Evolutionary conservation across 2,329 filamentous ascomycete species (phyloP), one percentile per base, ranked within the genome.

Genomic region (Shiraia bambusicola): DNA sequence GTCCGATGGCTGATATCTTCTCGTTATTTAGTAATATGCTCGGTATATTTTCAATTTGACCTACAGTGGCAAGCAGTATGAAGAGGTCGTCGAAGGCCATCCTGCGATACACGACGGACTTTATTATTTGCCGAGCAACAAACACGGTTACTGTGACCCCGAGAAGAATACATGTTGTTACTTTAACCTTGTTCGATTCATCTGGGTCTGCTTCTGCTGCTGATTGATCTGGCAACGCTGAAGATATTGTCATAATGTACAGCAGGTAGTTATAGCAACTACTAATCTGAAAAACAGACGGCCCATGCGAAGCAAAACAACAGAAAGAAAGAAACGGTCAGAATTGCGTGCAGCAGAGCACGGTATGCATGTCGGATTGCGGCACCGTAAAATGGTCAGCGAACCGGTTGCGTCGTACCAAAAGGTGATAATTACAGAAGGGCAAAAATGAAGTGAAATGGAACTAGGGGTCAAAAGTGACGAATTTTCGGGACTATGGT

Each of bases 1-100:
- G 38, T 7, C 56, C 55, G 24, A 63, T 46, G 6, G 52, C 58
- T 16, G 58, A 63, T 22, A 52, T 32, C 64, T 66, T 16, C 3
- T 11, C 8, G 1, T 2, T 10, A 63, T 28, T 61, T 56, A 11
- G 14, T 14, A n/a, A 2, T 11, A 15, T 8, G 6, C 3, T 8
- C 6, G 7, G 11, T 24, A 6, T 3, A 10, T 1, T 7, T 37
- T 1, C 14, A 4, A 13, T 3, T 3, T 14, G 11, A 31, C 61
- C 44, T 54, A 66, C 64, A n/a, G 58, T 60, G 25, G 61, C 61
- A 13, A 59, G 9, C 3, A 65, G 34, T n/a, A 63, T 61, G 34
- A 66, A 49, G 1, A 61, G 30, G 27, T 66, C 64, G 39, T 67
- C 64, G 13, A 60, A 12, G 8, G 45, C 44, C 7, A 59, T 34